Percentiles rank a stretch among this genome's conserved stretches.
phyloP scores from a whole-genome alignment of 2,329 filamentous ascomycete genomes.

The Bisporella sp. region DNA sequence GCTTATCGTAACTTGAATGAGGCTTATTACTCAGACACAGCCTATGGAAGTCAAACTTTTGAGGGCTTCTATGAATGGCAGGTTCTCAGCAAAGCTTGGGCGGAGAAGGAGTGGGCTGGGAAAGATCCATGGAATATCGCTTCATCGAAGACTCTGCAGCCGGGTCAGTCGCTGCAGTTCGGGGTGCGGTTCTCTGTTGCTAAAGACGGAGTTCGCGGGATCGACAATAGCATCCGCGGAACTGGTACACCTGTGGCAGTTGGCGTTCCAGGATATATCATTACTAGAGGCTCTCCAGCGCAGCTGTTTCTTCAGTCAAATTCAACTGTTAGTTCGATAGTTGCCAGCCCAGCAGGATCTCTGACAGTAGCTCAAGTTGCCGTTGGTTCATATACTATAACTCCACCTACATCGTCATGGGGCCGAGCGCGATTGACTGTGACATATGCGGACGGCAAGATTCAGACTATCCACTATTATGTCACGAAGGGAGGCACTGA shows the following conservation, averaged over 20 bases:
- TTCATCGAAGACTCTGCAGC: conserved; percentile 36
- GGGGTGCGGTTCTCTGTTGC: conserved; percentile 46
- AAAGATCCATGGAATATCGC: conserved; percentile 48
- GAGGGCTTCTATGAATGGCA: conserved; percentile 58
- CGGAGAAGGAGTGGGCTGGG: conserved; percentile 47
- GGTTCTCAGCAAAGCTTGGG: conserved; percentile 44
- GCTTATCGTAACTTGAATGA: conserved; percentile 48
- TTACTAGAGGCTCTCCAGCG: conserved; percentile 40
- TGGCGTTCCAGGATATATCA: conserved; percentile 47
- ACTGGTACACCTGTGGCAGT: conserved; percentile 41
- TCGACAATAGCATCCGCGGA: conserved; percentile 38
- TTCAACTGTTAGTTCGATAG: conserved; percentile 33
- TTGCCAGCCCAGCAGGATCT: conserved; percentile 31
- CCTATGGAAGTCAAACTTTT: conserved; percentile 47
- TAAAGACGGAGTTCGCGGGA: conserved; percentile 34
- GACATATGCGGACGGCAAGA: conserved; percentile 38
- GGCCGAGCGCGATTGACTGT: conserved; percentile 43
- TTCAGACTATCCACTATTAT: conserved; percentile 50
- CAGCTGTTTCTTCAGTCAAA: conserved; percentile 38
- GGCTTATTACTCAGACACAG: conserved; percentile 30
- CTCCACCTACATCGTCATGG: conserved; percentile 36
- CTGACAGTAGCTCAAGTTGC: conserved; percentile 28
- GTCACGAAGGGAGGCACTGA: conserved; percentile 41
- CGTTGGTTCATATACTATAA: conserved; percentile 34
- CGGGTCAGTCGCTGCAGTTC: conserved; percentile 39